Conservation (phyloP, 768 basidiomycete genomes). For the Leccinum olivaceopallidum region DNA sequence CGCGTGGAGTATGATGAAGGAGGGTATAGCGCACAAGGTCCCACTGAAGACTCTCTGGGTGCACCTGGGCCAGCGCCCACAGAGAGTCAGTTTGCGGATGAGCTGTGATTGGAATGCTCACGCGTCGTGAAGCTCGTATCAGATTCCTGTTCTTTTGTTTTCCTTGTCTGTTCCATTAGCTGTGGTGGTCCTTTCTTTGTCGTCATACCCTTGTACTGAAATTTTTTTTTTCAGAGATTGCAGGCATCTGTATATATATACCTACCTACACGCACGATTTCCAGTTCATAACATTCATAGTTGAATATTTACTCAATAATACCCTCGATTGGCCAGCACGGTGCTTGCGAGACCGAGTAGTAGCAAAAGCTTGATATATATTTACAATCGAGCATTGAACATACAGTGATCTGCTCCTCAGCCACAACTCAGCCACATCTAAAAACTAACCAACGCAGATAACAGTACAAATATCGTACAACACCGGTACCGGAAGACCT, state of each 20-base stretch:
- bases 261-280: not conserved
- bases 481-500: not conserved
- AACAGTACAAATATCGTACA: not conserved
- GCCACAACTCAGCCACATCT: not conserved
- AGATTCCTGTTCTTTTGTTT: not conserved
- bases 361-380: no score
- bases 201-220: not conserved
- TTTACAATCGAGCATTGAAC: no score
- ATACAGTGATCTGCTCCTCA: not conserved
- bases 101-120: not conserved
- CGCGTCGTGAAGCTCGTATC: not conserved
- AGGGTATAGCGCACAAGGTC: slow-evolving; percentile 1
- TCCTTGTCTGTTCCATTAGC: not conserved
- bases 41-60: slow-evolving; percentile 9
- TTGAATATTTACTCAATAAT: not conserved
- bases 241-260: not conserved
- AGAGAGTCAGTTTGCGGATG: slow-evolving; percentile 36
- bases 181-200: not conserved
- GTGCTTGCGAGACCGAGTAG: no score
- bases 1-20: slow-evolving; percentile 10
- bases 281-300: not conserved
- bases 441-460: not conserved
- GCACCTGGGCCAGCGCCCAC: slow-evolving; percentile 33
- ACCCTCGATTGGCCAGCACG: no score
- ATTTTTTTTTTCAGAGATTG: not conserved